A percentile compares a stretch with the other conserved stretches of the same genome.
Evolutionary conservation across 164 flowering plant genomes (phyloP).

Genomic region (Brasenia schreberi): DNA sequence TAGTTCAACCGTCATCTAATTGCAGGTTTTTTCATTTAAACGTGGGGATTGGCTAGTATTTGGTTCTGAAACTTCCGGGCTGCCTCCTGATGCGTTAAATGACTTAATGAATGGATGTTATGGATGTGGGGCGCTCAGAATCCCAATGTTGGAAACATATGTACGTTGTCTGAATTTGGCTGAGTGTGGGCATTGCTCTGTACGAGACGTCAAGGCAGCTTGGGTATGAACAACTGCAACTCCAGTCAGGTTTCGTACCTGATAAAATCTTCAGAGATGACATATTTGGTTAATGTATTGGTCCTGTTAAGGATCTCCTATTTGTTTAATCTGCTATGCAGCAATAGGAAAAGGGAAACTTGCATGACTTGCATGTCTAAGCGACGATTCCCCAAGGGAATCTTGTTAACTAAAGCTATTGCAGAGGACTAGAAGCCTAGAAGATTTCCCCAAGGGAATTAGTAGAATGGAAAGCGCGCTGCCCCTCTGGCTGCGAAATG

Average conservation of each 20-base stretch:
- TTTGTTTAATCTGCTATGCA: neutral
- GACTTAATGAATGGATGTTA: constrained; percentile 50
- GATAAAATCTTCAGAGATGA: neutral
- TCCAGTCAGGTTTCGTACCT: constrained; percentile 13
- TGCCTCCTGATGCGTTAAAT: constrained; percentile 55
- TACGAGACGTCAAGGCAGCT: constrained; percentile 94
- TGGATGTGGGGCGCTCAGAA: constrained; percentile 74
- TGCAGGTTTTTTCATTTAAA: constrained; percentile 73
- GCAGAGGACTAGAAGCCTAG: too few species aligned
- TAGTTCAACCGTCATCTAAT: neutral
- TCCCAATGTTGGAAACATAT: constrained; percentile 93
- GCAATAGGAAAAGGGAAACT: neutral
- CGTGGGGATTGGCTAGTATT: constrained; percentile 89
- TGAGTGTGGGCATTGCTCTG: constrained; percentile 78
- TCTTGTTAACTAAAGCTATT: too few species aligned
- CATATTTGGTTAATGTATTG: neutral
- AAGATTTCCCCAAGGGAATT: too few species aligned
- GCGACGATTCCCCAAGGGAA: too few species aligned
- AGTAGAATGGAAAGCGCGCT: too few species aligned
- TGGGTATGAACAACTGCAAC: constrained; percentile 66
- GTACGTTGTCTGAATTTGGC: constrained; percentile 91
- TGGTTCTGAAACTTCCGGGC: constrained; percentile 84
- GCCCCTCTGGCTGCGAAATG: too few species aligned
- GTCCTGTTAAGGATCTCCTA: neutral
- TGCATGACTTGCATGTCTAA: too few species aligned